These are phyloP conservation scores for Murraya koenigii DNA, from an alignment of 345 rosid genomes.

Conservation along the genomic window DNA sequence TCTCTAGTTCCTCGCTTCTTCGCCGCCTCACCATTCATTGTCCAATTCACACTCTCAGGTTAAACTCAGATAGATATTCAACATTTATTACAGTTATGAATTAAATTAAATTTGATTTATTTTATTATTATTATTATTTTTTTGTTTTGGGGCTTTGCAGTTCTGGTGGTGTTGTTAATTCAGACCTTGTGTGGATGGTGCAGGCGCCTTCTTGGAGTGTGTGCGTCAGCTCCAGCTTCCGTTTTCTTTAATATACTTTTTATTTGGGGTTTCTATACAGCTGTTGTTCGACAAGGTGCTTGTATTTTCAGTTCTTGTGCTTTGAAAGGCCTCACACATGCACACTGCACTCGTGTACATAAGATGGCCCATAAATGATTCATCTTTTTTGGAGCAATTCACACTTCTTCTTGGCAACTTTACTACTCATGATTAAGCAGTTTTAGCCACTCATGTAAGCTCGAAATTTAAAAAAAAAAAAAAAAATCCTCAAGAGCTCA, in stretches of 20 bases:
- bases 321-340: neutral
- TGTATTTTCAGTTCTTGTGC: neutral
- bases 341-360: neutral
- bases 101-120: neutral
- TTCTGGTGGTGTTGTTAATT: slow-evolving; percentile 30
- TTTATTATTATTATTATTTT: neutral
- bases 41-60: slow-evolving; percentile 53
- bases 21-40: slow-evolving; percentile 30
- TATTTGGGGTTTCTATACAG: slow-evolving; percentile 44
- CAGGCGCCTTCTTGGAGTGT: slow-evolving; percentile 41
- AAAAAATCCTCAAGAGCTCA: neutral
- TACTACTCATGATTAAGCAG: neutral
- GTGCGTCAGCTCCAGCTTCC: slow-evolving; percentile 53
- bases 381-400: neutral
- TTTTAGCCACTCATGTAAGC: neutral
- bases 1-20: slow-evolving; percentile 46
- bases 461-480: neutral
- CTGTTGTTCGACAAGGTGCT: slow-evolving; percentile 44
- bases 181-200: slow-evolving; percentile 41
- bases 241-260: slow-evolving; percentile 44
- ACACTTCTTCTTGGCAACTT: neutral
- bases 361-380: neutral
- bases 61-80: neutral
- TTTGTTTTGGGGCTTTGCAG: slow-evolving; percentile 18
- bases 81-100: neutral